These are phyloP conservation scores for Ascochyta pisi DNA, from an alignment of 2,329 filamentous ascomycete species.

Conservation along the genomic window DNA sequence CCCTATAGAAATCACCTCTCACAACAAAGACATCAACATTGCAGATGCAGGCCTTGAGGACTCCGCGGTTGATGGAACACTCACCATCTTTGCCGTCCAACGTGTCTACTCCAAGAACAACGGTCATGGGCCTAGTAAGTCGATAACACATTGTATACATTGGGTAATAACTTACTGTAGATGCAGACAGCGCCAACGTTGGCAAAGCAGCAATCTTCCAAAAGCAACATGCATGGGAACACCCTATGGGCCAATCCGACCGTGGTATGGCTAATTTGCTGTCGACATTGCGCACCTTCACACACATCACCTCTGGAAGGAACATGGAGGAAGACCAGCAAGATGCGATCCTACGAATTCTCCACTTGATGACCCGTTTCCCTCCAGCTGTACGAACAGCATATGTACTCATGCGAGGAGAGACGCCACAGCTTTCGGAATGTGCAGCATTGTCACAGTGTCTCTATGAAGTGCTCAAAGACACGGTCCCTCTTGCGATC, in stretches of 20 bases:
- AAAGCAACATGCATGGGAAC: slow-evolving; percentile 35
- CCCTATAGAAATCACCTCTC: slow-evolving; percentile 30
- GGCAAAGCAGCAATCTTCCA: slow-evolving; percentile 37
- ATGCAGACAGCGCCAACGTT: background rate
- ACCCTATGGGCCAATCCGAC: slow-evolving; percentile 33
- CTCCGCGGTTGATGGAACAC: slow-evolving; percentile 25
- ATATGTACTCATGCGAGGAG: slow-evolving; percentile 42
- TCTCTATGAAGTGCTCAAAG: slow-evolving; percentile 36
- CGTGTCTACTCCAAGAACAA: slow-evolving; percentile 12
- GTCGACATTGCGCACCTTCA: slow-evolving; percentile 45
- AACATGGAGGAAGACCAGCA: slow-evolving; percentile 29
- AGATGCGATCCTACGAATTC: slow-evolving; percentile 40
- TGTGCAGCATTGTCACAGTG: slow-evolving; percentile 43
- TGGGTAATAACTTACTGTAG: background rate
- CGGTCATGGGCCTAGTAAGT: background rate
- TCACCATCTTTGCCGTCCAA: slow-evolving; percentile 39
- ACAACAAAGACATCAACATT: slow-evolving; percentile 26
- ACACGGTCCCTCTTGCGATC: slow-evolving; percentile 37
- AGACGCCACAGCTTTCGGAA: slow-evolving; percentile 36
- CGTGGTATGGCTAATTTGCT: slow-evolving; percentile 47
- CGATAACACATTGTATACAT: background rate
- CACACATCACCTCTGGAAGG: slow-evolving; percentile 1
- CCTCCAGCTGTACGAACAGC: slow-evolving; percentile 45
- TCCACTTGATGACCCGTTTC: slow-evolving; percentile 41
- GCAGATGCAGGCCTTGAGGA: slow-evolving; percentile 21